Evolutionary conservation across 441 rosid genomes (phyloP).

Genomic region (Gossypium laxum): DNA sequence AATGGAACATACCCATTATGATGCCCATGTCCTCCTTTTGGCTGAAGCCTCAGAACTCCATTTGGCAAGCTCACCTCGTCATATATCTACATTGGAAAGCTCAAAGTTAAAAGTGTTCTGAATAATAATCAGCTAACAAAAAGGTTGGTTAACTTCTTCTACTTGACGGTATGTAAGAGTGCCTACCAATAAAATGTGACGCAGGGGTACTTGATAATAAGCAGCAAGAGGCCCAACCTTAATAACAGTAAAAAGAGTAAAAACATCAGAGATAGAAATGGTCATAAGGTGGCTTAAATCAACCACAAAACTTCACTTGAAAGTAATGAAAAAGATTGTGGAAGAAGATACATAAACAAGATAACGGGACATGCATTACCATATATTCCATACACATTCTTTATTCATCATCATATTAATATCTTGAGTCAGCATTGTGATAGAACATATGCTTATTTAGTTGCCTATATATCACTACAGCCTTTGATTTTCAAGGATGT

Average conservation of each 20-base stretch:
- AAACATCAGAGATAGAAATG: conserved; percentile 13
- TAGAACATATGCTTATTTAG: neutral
- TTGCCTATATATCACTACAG: neutral
- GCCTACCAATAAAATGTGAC: conserved; percentile 73
- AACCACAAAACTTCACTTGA: neutral
- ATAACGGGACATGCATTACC: neutral
- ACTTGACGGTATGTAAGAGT: conserved; percentile 2
- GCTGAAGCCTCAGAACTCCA: conserved; percentile 75
- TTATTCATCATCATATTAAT: neutral
- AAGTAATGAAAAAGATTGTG: neutral
- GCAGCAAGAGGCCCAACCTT: conserved; percentile 91
- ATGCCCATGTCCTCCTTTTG: conserved; percentile 87
- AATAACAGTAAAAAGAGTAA: conserved; percentile 13
- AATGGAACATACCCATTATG: conserved; percentile 63
- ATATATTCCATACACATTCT: neutral
- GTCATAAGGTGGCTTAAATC: neutral
- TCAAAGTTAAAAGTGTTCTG: neutral
- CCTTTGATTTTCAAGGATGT: neutral
- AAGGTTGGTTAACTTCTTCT: neutral
- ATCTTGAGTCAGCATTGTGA: neutral
- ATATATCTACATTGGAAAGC: conserved; percentile 38
- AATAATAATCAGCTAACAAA: neutral
- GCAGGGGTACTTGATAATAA: conserved; percentile 74
- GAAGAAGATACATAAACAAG: neutral
- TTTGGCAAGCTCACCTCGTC: conserved; percentile 88